Evolutionary conservation across 495 filamentous ascomycete species (phyloP).

Genomic region (Aspergillus leporis): DNA sequence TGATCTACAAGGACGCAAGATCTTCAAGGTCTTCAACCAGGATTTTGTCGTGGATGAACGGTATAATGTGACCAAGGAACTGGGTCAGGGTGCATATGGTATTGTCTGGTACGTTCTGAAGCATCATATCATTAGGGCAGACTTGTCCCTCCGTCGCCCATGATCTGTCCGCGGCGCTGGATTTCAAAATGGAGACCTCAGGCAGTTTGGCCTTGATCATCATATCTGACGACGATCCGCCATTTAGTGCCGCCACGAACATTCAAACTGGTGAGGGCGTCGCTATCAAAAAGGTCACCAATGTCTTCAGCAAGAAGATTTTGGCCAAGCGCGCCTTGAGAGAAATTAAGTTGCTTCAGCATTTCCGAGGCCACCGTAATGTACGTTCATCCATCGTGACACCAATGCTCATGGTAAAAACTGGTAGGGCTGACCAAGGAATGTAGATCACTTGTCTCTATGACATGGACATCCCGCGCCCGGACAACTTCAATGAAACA

Average conservation of each 20-base stretch:
- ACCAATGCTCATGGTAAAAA: slow-evolving; percentile 12
- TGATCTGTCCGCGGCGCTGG: background rate
- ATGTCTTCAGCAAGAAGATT: slow-evolving; percentile 99
- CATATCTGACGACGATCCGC: background rate
- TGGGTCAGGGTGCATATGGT: slow-evolving; percentile 96
- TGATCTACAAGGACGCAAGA: slow-evolving; percentile 82
- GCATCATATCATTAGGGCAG: background rate
- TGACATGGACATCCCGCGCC: slow-evolving; percentile 98
- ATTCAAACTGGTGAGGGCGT: slow-evolving; percentile 90
- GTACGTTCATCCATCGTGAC: slow-evolving; percentile 41
- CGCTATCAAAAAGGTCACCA: slow-evolving; percentile 98
- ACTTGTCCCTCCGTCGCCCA: background rate
- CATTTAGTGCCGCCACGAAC: slow-evolving; percentile 84
- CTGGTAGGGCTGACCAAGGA: slow-evolving; percentile 26
- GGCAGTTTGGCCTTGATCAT: background rate
- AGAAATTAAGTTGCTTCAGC: slow-evolving; percentile 98
- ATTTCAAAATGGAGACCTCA: background rate
- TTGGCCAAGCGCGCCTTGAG: slow-evolving; percentile 94
- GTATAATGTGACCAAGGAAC: slow-evolving; percentile 97
- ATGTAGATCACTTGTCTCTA: slow-evolving; percentile 94
- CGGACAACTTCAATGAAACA: slow-evolving; percentile 98
- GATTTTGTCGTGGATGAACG: slow-evolving; percentile 98
- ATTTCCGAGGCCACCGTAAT: slow-evolving; percentile 88
- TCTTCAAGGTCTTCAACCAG: slow-evolving; percentile 99
- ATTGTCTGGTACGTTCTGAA: slow-evolving; percentile 82